Conservation (phyloP, 2,329 filamentous ascomycete species). For the Exophiala lecanii-corni region DNA sequence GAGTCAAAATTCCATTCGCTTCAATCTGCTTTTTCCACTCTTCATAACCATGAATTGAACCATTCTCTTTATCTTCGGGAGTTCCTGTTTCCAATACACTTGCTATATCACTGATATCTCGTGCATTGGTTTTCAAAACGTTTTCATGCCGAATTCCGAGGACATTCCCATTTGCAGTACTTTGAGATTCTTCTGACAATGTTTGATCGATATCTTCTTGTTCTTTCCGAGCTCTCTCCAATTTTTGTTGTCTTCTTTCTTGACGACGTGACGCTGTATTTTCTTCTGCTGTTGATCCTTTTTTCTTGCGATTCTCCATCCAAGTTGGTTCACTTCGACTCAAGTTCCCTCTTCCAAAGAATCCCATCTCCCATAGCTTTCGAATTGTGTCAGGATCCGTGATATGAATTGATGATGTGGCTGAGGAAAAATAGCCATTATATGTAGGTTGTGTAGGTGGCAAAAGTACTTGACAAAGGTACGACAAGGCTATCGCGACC, state of each 20-base stretch:
- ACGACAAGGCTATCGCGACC: slow-evolving; percentile 71
- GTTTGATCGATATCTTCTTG: slow-evolving; percentile 76
- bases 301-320: slow-evolving; percentile 75
- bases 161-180: slow-evolving; percentile 2
- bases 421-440: slow-evolving; percentile 71
- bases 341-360: slow-evolving; percentile 90
- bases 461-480: slow-evolving; percentile 66
- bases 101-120: slow-evolving; percentile 22
- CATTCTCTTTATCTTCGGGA: slow-evolving; percentile 17
- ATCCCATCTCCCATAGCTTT: slow-evolving; percentile 91
- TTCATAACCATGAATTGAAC: slow-evolving; percentile 22
- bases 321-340: slow-evolving; percentile 94
- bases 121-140: slow-evolving; percentile 23
- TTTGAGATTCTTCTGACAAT: slow-evolving; percentile 48
- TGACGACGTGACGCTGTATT: slow-evolving; percentile 70
- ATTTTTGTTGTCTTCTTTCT: slow-evolving; percentile 78
- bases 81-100: slow-evolving; percentile 22
- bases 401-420: slow-evolving; percentile 79
- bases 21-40: slow-evolving; percentile 26
- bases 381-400: slow-evolving; percentile 70
- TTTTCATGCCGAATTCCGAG: slow-evolving; percentile 10
- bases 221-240: slow-evolving; percentile 84
- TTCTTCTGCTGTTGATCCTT: slow-evolving; percentile 76
- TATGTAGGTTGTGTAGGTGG: slow-evolving; percentile 61
- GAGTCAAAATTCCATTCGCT: slow-evolving; percentile 26